Evolutionary conservation across 495 filamentous ascomycete genomes (phyloP).

Genomic region (Cercophora newfieldiana): DNA sequence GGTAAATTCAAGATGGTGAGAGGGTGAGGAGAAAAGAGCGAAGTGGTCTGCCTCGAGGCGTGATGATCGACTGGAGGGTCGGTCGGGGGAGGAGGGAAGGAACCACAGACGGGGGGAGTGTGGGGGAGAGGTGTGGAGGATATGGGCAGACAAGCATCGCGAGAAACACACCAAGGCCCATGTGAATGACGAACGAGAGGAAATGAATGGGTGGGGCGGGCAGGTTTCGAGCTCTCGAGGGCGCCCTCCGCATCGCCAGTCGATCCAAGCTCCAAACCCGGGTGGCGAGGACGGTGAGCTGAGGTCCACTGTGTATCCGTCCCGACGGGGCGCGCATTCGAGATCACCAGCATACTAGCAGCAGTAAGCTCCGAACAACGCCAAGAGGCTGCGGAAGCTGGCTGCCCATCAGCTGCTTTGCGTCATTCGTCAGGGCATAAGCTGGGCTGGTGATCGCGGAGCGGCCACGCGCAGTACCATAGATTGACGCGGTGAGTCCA

Average conservation of each 20-base stretch:
- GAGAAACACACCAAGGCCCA: no score
- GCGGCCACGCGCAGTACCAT: conserved; percentile 10
- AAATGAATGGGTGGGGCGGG: not conserved
- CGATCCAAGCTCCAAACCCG: conserved; percentile 9
- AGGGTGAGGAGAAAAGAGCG: conserved; percentile 8
- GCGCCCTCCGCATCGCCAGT: conserved; percentile 13
- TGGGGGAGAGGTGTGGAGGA: conserved; percentile 21
- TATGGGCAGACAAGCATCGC: conserved; percentile 7
- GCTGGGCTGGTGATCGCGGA: conserved; percentile 21
- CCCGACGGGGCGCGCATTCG: not conserved
- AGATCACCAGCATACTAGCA: not conserved
- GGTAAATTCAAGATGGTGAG: conserved; percentile 4
- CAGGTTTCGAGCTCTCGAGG: not conserved
- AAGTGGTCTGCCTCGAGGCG: conserved; percentile 8
- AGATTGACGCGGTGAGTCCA: conserved; percentile 13
- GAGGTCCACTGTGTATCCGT: not conserved
- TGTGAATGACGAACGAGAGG: not conserved
- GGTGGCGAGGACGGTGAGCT: conserved; percentile 14
- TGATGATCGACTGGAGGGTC: conserved; percentile 16
- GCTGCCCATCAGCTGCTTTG: not conserved
- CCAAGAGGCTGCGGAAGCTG: conserved; percentile 4
- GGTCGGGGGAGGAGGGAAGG: conserved; percentile 14
- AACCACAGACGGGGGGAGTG: conserved; percentile 3
- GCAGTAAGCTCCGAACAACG: not conserved
- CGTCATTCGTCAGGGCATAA: conserved; percentile 21